phyloP scores from a whole-genome alignment of 2,329 filamentous ascomycete species.

The Periglandula ipomoeae region DNA sequence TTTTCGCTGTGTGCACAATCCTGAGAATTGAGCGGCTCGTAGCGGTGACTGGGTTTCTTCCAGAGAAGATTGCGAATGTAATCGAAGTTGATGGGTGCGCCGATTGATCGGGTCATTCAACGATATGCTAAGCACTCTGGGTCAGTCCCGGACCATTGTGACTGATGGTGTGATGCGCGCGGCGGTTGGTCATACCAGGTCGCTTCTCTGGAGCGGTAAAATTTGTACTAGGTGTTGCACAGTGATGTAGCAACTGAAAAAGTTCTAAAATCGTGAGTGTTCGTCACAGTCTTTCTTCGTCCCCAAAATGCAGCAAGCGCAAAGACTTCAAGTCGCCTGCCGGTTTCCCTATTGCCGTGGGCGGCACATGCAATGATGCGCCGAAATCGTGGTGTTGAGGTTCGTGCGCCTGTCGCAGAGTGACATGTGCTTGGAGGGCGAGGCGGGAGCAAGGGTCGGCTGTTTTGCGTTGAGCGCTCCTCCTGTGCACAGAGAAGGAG shows the following conservation, averaged over 20 bases:
- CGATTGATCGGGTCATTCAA: not conserved
- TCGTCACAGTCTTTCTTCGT: constrained; percentile 52
- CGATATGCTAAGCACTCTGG: not conserved
- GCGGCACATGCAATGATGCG: constrained; percentile 32
- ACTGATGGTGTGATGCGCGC: no score
- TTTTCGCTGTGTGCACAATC: not conserved
- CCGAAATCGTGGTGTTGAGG: not conserved
- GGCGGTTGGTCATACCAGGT: no score
- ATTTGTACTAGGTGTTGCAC: not conserved
- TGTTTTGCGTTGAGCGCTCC: no score
- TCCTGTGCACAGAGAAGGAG: no score
- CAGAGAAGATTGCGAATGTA: not conserved
- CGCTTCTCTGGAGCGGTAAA: not conserved
- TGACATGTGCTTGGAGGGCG: not conserved
- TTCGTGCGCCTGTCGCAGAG: not conserved
- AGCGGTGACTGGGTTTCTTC: not conserved
- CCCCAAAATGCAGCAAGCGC: constrained; percentile 47
- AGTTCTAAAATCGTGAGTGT: not conserved
- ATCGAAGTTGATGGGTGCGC: not conserved
- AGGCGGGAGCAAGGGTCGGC: not conserved
- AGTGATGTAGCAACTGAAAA: not conserved
- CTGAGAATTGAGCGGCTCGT: not conserved
- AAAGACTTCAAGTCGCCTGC: constrained; percentile 60
- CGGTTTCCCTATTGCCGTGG: constrained; percentile 29
- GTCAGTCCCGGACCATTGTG: not conserved